phyloP scores from a whole-genome alignment of 2,329 filamentous ascomycete species.

The Cercospora canescens region DNA sequence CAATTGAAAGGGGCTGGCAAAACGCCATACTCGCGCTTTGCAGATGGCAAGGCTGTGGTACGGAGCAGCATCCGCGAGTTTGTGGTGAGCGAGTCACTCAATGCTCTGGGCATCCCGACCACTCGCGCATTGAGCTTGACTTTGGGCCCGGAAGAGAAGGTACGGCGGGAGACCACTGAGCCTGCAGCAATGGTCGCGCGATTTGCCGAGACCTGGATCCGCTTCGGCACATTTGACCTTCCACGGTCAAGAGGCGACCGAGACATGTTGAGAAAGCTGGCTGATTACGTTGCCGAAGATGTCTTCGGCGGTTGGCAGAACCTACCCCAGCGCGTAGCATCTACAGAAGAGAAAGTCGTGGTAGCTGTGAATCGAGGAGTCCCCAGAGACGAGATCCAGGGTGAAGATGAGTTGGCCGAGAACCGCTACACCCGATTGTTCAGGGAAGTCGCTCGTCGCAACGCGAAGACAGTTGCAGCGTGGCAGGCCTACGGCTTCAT shows the following conservation, averaged over 20 bases:
- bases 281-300: constrained; percentile 82
- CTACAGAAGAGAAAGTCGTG: constrained; percentile 52
- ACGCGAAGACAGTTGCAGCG: constrained; percentile 82
- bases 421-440: constrained; percentile 88
- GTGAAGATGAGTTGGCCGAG: constrained; percentile 63
- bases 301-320: constrained; percentile 85
- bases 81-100: constrained; percentile 83
- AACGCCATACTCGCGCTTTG: constrained; percentile 94
- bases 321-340: constrained; percentile 62
- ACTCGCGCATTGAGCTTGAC: constrained; percentile 85
- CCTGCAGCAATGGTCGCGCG: constrained; percentile 90
- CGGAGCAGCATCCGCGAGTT: constrained; percentile 93
- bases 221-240: constrained; percentile 96
- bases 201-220: constrained; percentile 88
- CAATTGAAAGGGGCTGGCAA: constrained; percentile 92
- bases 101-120: constrained; percentile 81
- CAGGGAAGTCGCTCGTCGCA: constrained; percentile 80
- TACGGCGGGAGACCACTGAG: constrained; percentile 77
- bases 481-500: constrained; percentile 99
- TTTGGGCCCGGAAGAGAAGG: constrained; percentile 69
- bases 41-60: constrained; percentile 91
- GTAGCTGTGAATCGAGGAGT: constrained; percentile 40
- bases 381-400: constrained; percentile 61
- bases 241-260: constrained; percentile 79
- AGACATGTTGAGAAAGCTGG: constrained; percentile 68